Base-by-base conservation (phyloP, 306 rosid species). In the Sechiopsis laciniata region DNA sequence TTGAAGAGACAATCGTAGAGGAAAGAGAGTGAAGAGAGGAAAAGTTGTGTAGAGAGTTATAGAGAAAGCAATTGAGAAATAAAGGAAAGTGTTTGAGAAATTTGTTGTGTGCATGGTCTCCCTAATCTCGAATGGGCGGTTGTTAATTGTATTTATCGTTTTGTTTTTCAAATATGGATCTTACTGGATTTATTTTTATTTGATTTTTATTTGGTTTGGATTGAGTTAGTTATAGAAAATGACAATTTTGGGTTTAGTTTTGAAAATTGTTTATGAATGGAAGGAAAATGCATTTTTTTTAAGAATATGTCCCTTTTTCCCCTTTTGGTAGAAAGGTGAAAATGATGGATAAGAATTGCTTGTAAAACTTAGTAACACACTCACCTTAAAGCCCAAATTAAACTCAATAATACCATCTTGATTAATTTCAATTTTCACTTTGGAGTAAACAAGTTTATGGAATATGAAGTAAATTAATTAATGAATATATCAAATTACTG, bases 241-340 rank as follows among this genome's bases (percentile, higher is more conserved):
- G 72, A 67, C 32, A 67, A 46, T 0, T 67, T 46, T 45, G 16
- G 16, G 10, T 67, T 67, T 67, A 21, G 55, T 2, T 42, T 67
- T 67, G n/a, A 46, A 65, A 19, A 2, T 40, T 11, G 73, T 68
- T 46, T 68, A 48, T 48, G 50, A 68, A 68, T 68, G 57, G 57
- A 68, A 68, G 46, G 40, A 46, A 68, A 45, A 45, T 42, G 10
- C 14, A 17, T 48, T 67, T 67, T 68, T 13, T 45, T 6, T 6
- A 55, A 21, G 73, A 68, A 68, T 68, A 68, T 68, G 73, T 68
- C 42, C 42, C 19, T 20, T 66, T 67, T 67, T n/a, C 53, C 37
- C 42, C 19, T 63, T 67, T 67, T 48, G 29, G 19, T 67, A 46
- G 73, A 67, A 67, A 67, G 73, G 72, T 66, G 72, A 20, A 46